phyloP scores from a whole-genome alignment of 805 yeast genomes.

The Ogataea pini region DNA sequence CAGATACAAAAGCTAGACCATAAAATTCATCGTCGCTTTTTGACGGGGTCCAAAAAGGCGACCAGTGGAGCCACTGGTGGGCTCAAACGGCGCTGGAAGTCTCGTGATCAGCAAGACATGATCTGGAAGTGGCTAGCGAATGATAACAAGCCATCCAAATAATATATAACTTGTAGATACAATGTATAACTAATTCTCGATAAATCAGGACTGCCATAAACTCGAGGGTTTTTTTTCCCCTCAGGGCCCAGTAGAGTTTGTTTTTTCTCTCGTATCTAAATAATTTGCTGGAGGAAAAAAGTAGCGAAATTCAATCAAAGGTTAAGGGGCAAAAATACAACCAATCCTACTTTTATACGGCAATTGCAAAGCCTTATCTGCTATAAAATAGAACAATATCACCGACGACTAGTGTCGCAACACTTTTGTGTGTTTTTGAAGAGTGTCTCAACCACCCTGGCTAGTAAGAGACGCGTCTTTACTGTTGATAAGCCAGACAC shows the following conservation, averaged over 20 bases:
- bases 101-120: constrained; percentile 41
- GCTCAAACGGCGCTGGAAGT: constrained; percentile 1
- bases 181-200: background rate
- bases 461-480: constrained; percentile 3
- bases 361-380: background rate
- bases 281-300: constrained; percentile 4
- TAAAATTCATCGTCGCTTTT: constrained; percentile 19
- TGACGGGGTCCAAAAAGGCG: constrained; percentile 7
- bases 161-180: constrained; percentile 8
- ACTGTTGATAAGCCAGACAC: background rate
- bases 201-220: background rate
- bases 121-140: constrained; percentile 59
- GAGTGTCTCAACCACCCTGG: background rate
- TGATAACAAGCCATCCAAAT: constrained; percentile 35
- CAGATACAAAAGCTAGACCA: constrained; percentile 31
- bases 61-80: constrained; percentile 15
- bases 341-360: background rate
- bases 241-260: background rate
- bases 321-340: background rate
- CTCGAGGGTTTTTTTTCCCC: constrained; percentile 1
- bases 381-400: background rate
- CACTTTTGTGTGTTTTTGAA: background rate
- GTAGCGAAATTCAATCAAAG: background rate
- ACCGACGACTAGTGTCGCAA: background rate
- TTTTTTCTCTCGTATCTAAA: constrained; percentile 4